phyloP scores from a whole-genome alignment of 176 grass and related monocot genomes.

The Puya raimondii region DNA sequence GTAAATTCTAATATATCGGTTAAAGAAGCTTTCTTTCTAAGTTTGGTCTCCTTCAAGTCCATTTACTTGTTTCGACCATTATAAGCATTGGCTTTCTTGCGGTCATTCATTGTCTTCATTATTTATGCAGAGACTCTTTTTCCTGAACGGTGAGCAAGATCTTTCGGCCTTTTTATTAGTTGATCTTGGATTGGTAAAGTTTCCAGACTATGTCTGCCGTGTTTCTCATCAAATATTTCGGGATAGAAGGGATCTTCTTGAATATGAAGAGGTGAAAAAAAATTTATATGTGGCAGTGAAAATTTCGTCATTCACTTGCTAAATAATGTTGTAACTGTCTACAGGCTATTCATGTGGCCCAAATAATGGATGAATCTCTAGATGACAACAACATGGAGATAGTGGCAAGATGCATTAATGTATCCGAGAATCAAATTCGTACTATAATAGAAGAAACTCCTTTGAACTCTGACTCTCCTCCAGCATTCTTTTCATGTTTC shows the following conservation, averaged over 20 bases:
- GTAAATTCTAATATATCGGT: constrained; percentile 24
- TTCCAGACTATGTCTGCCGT: constrained; percentile 59
- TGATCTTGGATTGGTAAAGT: constrained; percentile 77
- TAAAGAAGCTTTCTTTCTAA: neutral
- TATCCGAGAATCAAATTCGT: constrained; percentile 54
- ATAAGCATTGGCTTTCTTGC: constrained; percentile 5
- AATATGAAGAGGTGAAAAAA: constrained; percentile 62
- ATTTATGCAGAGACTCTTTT: constrained; percentile 76
- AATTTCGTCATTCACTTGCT: neutral
- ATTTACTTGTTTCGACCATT: neutral
- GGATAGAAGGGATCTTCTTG: constrained; percentile 50
- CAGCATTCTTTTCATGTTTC: constrained; percentile 71
- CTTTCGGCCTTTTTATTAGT: constrained; percentile 86
- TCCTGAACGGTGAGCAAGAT: constrained; percentile 90
- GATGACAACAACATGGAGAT: constrained; percentile 59
- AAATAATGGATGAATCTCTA: constrained; percentile 81
- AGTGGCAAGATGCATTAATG: constrained; percentile 66
- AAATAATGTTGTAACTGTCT: neutral
- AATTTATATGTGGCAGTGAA: neutral
- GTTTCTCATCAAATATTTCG: constrained; percentile 55
- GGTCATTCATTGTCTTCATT: constrained; percentile 12
- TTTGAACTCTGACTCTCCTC: constrained; percentile 22
- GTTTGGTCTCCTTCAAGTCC: constrained; percentile 16
- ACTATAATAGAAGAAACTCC: constrained; percentile 30
- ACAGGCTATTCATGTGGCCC: constrained; percentile 89